Percentiles rank a stretch among this genome's conserved stretches.
phyloP scores from a whole-genome alignment of 176 grass and related monocot species.

The Triticum turgidum region DNA sequence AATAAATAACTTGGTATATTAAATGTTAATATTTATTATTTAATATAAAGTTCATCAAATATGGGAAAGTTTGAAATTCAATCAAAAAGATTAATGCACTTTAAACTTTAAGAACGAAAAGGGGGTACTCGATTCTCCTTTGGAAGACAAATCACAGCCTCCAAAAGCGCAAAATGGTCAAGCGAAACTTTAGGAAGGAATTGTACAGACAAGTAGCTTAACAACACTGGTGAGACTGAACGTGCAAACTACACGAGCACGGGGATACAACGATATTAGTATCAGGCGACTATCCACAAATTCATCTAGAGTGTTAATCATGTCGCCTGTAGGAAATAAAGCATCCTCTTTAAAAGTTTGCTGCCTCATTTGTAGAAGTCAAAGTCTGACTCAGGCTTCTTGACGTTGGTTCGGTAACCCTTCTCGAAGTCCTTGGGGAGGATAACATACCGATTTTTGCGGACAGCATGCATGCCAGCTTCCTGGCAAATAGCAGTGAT shows the following conservation, averaged over 20 bases:
- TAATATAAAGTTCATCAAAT: background rate
- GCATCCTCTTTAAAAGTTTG: background rate
- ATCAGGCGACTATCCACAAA: background rate
- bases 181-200: background rate
- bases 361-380: constrained; percentile 92
- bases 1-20: background rate
- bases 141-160: background rate
- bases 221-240: background rate
- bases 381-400: constrained; percentile 94
- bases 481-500: constrained; percentile 63
- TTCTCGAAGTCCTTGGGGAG: constrained; percentile 99
- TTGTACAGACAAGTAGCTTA: background rate
- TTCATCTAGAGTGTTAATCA: constrained; percentile 17
- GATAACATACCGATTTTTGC: constrained; percentile 95
- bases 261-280: background rate
- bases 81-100: background rate
- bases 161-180: background rate
- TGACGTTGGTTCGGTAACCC: constrained; percentile 92
- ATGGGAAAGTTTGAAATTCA: background rate
- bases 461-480: constrained; percentile 97
- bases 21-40: background rate
- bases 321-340: background rate
- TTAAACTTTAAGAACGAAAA: background rate
- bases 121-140: background rate
- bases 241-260: background rate